Conservation (phyloP, 148 eudicot genomes). For the Simmondsia chinensis region DNA sequence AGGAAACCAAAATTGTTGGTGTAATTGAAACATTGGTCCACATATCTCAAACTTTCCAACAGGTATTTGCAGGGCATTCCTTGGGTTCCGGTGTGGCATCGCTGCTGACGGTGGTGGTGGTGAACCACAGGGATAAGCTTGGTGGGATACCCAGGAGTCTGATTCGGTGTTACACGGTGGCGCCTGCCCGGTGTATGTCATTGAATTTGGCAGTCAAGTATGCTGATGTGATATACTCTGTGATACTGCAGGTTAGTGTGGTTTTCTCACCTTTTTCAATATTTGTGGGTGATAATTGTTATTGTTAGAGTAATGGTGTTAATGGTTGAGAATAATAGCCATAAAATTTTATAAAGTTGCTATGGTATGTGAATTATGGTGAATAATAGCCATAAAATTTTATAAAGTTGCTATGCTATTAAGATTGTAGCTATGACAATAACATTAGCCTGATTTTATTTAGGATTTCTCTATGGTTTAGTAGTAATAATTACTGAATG, state of each 20-base stretch:
- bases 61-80: conserved; percentile 67
- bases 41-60: too few relatives aligned
- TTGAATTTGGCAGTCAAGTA: conserved; percentile 90
- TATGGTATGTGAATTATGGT: too few relatives aligned
- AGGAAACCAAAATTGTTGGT: too few relatives aligned
- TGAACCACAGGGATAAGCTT: conserved; percentile 42
- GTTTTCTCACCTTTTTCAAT: neutral
- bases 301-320: neutral
- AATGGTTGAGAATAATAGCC: too few relatives aligned
- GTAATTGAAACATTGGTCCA: too few relatives aligned
- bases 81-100: conserved; percentile 72
- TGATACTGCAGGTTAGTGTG: conserved; percentile 66
- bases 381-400: too few relatives aligned
- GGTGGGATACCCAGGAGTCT: conserved; percentile 66
- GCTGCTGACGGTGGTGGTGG: conserved; percentile 45
- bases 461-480: too few relatives aligned
- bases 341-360: too few relatives aligned
- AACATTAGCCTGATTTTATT: too few relatives aligned
- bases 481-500: too few relatives aligned
- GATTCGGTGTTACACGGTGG: conserved; percentile 58
- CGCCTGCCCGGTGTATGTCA: conserved; percentile 93
- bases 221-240: conserved; percentile 81
- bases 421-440: too few relatives aligned
- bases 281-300: neutral
- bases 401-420: too few relatives aligned